Conservation (phyloP, 352 stramenopile species). For the Phytophthora pisi region DNA sequence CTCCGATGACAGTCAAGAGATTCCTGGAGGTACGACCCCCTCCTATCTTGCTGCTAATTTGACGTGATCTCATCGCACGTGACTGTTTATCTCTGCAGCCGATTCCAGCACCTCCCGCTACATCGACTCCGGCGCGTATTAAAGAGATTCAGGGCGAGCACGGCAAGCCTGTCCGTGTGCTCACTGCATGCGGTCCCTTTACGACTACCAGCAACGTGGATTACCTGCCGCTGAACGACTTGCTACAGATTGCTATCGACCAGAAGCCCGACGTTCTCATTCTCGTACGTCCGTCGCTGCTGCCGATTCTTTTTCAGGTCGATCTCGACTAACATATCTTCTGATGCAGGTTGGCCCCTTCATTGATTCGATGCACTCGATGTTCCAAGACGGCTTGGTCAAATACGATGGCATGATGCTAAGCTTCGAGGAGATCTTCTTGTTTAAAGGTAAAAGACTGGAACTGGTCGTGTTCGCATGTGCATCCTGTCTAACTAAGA, state of each 20-base stretch:
- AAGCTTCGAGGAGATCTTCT: conserved; percentile 85
- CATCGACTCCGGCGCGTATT: conserved; percentile 47
- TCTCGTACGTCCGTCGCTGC: conserved; percentile 55
- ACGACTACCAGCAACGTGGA: conserved; percentile 94
- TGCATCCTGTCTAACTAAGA: not conserved
- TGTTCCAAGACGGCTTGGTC: conserved; percentile 85
- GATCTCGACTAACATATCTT: not conserved
- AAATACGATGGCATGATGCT: conserved; percentile 83
- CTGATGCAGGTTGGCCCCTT: conserved; percentile 92
- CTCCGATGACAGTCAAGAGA: conserved; percentile 75
- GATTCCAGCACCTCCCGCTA: conserved; percentile 61
- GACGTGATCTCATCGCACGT: not conserved
- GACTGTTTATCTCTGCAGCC: conserved; percentile 37
- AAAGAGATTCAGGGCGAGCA: conserved; percentile 55
- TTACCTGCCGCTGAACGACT: conserved; percentile 95
- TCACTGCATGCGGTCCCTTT: conserved; percentile 94
- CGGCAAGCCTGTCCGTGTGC: conserved; percentile 66
- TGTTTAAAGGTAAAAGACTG: conserved; percentile 72
- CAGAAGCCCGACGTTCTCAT: conserved; percentile 95
- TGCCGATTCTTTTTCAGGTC: conserved; percentile 1
- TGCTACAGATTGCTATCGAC: conserved; percentile 82
- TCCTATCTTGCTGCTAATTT: not conserved
- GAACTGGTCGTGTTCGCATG: not conserved
- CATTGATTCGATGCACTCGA: conserved; percentile 93
- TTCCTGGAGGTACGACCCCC: conserved; percentile 70